These are phyloP conservation scores for Eucalyptus sp. DNA, from an alignment of 345 rosid species.

Conservation along the genomic window DNA sequence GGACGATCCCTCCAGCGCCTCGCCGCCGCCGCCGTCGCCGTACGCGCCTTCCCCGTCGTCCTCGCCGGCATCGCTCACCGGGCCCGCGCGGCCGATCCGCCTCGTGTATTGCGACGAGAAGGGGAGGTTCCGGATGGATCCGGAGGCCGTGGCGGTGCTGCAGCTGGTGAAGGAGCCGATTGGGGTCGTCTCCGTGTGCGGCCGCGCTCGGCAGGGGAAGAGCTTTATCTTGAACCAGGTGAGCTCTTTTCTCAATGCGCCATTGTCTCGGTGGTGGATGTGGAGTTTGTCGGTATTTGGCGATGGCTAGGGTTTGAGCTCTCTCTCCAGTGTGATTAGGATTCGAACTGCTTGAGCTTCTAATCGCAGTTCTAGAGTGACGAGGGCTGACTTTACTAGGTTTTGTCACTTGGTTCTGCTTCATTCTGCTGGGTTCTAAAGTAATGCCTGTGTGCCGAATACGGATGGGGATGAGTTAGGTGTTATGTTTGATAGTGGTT, in stretches of 20 bases:
- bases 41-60: conserved; percentile 12
- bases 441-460: neutral
- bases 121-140: conserved; percentile 97
- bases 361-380: neutral
- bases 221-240: conserved; percentile 96
- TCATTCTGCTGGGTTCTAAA: neutral
- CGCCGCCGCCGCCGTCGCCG: conserved; percentile 8
- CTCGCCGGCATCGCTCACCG: conserved; percentile 45
- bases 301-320: neutral
- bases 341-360: neutral
- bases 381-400: neutral
- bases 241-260: neutral
- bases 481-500: neutral
- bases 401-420: neutral
- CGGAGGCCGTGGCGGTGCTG: conserved; percentile 89
- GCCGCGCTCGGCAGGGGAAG: conserved; percentile 98
- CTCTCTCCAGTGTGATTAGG: neutral
- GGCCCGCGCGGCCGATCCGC: conserved; percentile 89
- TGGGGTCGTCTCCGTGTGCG: conserved; percentile 96
- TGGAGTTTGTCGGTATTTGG: neutral
- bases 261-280: neutral
- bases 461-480: neutral
- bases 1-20: conserved; percentile 18
- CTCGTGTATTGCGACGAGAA: conserved; percentile 85
- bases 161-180: conserved; percentile 97